Conservation (phyloP, 106 monocot genomes). For the Triglochin maritima region DNA sequence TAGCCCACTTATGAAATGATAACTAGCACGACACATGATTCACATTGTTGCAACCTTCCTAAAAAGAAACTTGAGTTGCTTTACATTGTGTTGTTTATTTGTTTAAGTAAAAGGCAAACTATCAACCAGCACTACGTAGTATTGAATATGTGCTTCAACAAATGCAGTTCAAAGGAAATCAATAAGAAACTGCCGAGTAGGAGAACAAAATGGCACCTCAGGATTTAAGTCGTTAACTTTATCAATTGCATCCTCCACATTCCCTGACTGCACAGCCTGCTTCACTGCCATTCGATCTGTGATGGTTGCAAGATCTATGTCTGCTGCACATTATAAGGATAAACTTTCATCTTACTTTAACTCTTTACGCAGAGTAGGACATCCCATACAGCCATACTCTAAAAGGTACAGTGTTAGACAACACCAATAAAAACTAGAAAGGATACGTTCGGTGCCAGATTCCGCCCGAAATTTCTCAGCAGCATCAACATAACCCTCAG, state of each 20-base stretch:
- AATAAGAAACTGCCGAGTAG: background rate
- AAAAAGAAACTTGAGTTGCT: too few relatives aligned
- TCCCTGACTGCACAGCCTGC: conserved; percentile 84
- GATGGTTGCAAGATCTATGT: conserved; percentile 78
- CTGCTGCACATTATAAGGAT: conserved; percentile 33
- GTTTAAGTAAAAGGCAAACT: too few relatives aligned
- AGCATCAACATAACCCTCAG: conserved; percentile 72
- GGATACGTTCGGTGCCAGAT: conserved; percentile 73
- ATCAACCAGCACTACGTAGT: too few relatives aligned
- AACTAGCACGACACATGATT: too few relatives aligned
- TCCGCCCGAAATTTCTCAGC: conserved; percentile 70
- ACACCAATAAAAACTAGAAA: background rate
- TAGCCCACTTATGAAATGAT: too few relatives aligned
- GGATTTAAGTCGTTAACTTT: conserved; percentile 94
- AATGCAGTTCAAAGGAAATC: too few relatives aligned
- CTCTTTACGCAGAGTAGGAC: background rate
- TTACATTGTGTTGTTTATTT: too few relatives aligned
- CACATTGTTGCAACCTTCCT: too few relatives aligned
- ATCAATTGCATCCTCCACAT: conserved; percentile 84
- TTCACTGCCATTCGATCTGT: conserved; percentile 93
- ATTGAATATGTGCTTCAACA: too few relatives aligned
- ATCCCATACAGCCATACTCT: background rate
- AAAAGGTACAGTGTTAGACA: background rate
- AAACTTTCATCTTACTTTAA: background rate
- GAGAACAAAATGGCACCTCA: conserved; percentile 29